Evolutionary conservation across 805 yeast species (phyloP), one percentile per base, ranked within the genome.

Genomic region (Candida arabinofermentans): DNA sequence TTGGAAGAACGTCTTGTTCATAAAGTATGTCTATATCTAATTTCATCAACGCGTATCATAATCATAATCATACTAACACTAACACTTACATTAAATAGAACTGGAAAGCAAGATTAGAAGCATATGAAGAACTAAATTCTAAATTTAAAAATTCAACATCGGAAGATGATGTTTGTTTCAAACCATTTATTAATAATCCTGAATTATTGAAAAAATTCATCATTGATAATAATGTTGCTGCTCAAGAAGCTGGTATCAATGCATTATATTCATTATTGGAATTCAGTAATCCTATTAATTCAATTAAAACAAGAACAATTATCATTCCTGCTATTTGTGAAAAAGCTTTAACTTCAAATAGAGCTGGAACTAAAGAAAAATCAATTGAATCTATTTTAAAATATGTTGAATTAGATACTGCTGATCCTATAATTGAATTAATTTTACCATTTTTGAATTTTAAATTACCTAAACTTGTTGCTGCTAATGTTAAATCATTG

Each of bases 71-170:
- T 13, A 31, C 9, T 8, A 19, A 16, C 18, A 35, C 27, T 17
- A 12, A 16, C 17, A 13, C 21, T n/a, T 18, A 23, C 17, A 23
- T 14, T 5, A 10, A 3, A 41, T 27, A 55, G 69, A 47, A 66
- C 5, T 93, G 98, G 98, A 90, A 88, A 63, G 97, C 80, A 12
- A 79, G 99, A 46, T 66, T 75, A 41, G 76, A 70, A 14, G 96
- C 91, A 0, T 91, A 90, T 60, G 84, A 81, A 41, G 91, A 86
- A 52, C 57, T 81, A 39, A 64, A 70, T 17, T 66, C 66, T 32
- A 59, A 55, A 31, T 84, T 86, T 53, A 67, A 72, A 36, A 66
- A 60, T 36, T 74, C 86, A 1, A 70, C 79, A 3, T 69, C 70
- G 46, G 81, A 75, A 43, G 59, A 69, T n/a, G 87, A 79, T 49